Conservation (phyloP, 202 grass and related monocot species). For the Carex arenaria region DNA sequence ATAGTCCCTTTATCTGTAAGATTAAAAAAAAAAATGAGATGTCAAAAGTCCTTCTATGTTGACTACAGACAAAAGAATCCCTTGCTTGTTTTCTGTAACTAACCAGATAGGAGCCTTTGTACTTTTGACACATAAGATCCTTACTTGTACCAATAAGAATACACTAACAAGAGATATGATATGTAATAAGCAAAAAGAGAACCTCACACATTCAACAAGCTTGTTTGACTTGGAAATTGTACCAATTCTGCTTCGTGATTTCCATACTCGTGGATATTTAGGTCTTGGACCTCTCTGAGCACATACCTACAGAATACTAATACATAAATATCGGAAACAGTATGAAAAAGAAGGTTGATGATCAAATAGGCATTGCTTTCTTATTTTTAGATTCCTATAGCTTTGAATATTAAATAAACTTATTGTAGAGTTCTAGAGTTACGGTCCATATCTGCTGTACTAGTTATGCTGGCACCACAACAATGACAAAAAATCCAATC, state of each 20-base stretch:
- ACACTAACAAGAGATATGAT: background rate
- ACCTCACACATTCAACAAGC: constrained; percentile 90
- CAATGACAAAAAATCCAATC: background rate
- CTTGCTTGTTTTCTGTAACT: background rate
- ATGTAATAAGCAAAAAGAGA: constrained; percentile 25
- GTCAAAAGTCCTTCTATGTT: constrained; percentile 1
- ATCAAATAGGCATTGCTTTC: background rate
- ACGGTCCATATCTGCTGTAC: background rate
- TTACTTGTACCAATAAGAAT: background rate
- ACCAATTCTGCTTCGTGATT: constrained; percentile 63
- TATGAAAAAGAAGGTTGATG: background rate
- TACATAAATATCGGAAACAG: constrained; percentile 12
- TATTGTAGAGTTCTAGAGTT: background rate
- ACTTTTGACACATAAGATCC: too few species aligned
- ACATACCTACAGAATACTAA: constrained; percentile 54
- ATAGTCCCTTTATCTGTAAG: constrained; percentile 70
- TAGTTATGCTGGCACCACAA: background rate
- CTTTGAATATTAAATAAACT: background rate
- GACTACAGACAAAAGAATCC: background rate
- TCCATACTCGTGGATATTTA: constrained; percentile 85
- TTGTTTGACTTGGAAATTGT: constrained; percentile 96
- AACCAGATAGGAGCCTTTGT: background rate
- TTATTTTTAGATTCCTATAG: background rate
- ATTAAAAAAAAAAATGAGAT: background rate
- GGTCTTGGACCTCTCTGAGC: constrained; percentile 82